Conservation (phyloP, 2,329 filamentous ascomycete species). For the Fusarium abutilonis region DNA sequence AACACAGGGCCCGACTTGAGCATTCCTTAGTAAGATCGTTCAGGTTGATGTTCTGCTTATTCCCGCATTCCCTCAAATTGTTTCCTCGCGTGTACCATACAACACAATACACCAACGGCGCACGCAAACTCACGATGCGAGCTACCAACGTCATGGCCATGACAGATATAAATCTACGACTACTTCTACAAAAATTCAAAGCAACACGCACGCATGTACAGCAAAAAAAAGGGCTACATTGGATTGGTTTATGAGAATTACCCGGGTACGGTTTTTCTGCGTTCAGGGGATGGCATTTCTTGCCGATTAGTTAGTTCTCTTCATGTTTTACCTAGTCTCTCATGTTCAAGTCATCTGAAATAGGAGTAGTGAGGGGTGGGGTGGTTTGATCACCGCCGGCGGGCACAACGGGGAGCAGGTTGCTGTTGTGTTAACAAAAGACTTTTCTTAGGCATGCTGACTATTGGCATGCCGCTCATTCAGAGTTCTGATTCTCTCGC, state of each 20-base stretch:
- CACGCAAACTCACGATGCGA: neutral
- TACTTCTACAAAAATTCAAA: constrained; percentile 8
- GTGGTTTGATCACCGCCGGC: constrained; percentile 5
- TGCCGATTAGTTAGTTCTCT: neutral
- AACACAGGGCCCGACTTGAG: constrained; percentile 18
- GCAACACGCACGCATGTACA: constrained; percentile 20
- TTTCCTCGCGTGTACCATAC: constrained; percentile 20
- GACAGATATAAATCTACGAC: constrained; percentile 16
- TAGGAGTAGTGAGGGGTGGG: constrained; percentile 6
- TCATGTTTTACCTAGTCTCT: constrained; percentile 6
- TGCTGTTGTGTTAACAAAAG: constrained; percentile 37
- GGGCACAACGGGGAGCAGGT: constrained; percentile 11
- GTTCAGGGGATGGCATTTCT: constrained; percentile 11
- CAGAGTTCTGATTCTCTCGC: neutral
- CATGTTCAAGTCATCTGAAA: constrained; percentile 17
- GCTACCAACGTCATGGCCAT: constrained; percentile 12
- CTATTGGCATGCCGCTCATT: constrained; percentile 28
- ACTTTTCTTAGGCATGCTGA: constrained; percentile 30
- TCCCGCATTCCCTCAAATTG: neutral
- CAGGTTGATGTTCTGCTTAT: constrained; percentile 3
- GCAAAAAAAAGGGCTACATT: constrained; percentile 25
- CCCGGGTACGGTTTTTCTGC: constrained; percentile 26
- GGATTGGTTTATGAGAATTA: constrained; percentile 29
- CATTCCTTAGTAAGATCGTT: constrained; percentile 4
- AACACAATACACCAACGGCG: constrained; percentile 14